Percentiles rank a stretch among this genome's conserved stretches.
phyloP scores from a whole-genome alignment of 768 basidiomycete species.

The Symmetrospora coprosmae region DNA sequence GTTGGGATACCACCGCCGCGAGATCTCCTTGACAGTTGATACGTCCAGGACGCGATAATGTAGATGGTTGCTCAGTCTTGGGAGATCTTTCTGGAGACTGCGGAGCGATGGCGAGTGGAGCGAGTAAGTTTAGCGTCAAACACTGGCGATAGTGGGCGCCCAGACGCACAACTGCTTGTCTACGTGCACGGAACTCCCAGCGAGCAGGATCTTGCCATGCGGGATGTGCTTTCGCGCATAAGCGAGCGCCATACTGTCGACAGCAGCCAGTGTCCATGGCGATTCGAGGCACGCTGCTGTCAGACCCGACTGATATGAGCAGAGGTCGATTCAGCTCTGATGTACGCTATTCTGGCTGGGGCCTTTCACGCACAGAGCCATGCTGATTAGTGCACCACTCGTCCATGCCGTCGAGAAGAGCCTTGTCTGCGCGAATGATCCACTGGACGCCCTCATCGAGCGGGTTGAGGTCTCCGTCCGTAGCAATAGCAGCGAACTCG shows the following conservation, averaged over 20 bases:
- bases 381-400: conserved; percentile 26
- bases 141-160: neutral
- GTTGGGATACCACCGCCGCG: conserved; percentile 6
- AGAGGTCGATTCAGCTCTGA: neutral
- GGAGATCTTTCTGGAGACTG: conserved; percentile 19
- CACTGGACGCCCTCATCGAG: conserved; percentile 22
- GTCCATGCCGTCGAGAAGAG: conserved; percentile 15
- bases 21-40: conserved; percentile 8
- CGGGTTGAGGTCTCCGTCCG: conserved; percentile 21
- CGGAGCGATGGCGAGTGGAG: neutral
- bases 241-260: neutral
- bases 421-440: neutral
- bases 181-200: conserved; percentile 11
- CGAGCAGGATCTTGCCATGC: neutral
- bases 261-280: neutral
- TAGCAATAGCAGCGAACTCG: conserved; percentile 23
- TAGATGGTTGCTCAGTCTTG: neutral
- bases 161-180: conserved; percentile 11
- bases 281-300: conserved; percentile 18
- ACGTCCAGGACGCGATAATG: conserved; percentile 19
- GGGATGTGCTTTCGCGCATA: conserved; percentile 11
- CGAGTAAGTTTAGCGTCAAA: neutral
- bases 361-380: conserved; percentile 9
- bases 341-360: no score
- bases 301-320: conserved; percentile 16